Evolutionary conservation across 2,329 filamentous ascomycete species (phyloP).

Genomic region (Aspergillus sp.): DNA sequence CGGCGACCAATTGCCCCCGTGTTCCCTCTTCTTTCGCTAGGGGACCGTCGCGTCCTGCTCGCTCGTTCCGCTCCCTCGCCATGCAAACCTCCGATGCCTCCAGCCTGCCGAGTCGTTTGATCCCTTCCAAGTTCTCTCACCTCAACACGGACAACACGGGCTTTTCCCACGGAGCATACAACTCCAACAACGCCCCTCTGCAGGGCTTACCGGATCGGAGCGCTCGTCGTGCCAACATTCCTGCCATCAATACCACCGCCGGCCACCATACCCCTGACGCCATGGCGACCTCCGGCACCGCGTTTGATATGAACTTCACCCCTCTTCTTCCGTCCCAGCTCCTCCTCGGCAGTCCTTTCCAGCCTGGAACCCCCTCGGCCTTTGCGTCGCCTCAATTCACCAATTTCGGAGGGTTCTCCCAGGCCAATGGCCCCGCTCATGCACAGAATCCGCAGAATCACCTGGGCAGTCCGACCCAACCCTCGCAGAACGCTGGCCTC

Average conservation of each 20-base stretch:
- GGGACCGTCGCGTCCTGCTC: conserved; percentile 75
- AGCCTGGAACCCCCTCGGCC: conserved; percentile 85
- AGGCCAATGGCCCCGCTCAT: conserved; percentile 53
- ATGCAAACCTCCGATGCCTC: conserved; percentile 83
- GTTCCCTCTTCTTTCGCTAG: conserved; percentile 71
- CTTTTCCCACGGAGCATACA: conserved; percentile 90
- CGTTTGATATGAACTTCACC: conserved; percentile 97
- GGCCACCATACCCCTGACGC: conserved; percentile 62
- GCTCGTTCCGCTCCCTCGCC: conserved; percentile 52
- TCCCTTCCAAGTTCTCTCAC: conserved; percentile 74
- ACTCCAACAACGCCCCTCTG: conserved; percentile 70
- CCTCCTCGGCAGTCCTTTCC: conserved; percentile 92
- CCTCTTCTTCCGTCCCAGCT: conserved; percentile 92
- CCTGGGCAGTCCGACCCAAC: conserved; percentile 72
- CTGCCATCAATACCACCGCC: conserved; percentile 84
- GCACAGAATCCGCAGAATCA: conserved; percentile 60
- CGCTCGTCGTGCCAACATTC: conserved; percentile 78
- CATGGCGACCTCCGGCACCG: conserved; percentile 82
- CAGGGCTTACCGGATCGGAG: conserved; percentile 84
- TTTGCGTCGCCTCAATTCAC: conserved; percentile 93
- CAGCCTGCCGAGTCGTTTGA: conserved; percentile 64
- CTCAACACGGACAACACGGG: conserved; percentile 71
- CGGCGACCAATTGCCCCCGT: conserved; percentile 50
- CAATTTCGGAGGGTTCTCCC: conserved; percentile 74
- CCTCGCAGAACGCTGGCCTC: conserved; percentile 67